Evolutionary conservation across 108 stramenopile genomes (phyloP), one percentile per base, ranked within the genome.

Genomic region (Cyclotella distinguenda): DNA sequence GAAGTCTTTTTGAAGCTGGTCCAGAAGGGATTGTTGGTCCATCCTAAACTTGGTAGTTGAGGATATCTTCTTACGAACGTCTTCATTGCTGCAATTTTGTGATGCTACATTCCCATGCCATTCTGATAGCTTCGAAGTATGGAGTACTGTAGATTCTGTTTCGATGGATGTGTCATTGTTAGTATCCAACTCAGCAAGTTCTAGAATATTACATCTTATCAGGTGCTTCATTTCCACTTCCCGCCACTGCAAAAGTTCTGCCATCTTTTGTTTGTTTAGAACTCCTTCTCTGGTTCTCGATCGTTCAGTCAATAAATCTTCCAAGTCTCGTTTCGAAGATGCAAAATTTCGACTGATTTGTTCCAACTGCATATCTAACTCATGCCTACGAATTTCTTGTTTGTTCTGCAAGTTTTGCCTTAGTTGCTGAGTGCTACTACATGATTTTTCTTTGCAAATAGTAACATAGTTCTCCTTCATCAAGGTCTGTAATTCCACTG

Each of bases 241-340:
- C 16, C 76, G 36, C 58, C 63, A 64, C 38, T 31, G 19, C 16
- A 59, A 4, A 12, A 70, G 63, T 35, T 70, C 68, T 18, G 49
- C 54, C 57, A 60, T 65, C 48, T 46, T 77, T 9, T 53, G 46
- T 4, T 18, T 39, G 2, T 48, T 63, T 13, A 36, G 45, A 22
- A 43, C 46, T 22, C 42, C 58, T 15, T 33, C 1, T 56, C 61
- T 63, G 2, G 38, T 8, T 60, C 18, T 33, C n/a, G 68, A 70
- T 8, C 22, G 30, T n/a, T 36, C 62, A 8, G 44, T 21, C 58
- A 63, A 77, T 22, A 34, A 50, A 25, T 60, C 64, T 40, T 70
- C 76, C 76, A 63, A 77, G 10, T 27, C 11, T 13, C 21, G 22
- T 47, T 69, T 64, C 4, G 47, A 40, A 19, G 36, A 10, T 13